Conservation (phyloP, 129 eudicot species). For the Helianthus tuberosus region DNA sequence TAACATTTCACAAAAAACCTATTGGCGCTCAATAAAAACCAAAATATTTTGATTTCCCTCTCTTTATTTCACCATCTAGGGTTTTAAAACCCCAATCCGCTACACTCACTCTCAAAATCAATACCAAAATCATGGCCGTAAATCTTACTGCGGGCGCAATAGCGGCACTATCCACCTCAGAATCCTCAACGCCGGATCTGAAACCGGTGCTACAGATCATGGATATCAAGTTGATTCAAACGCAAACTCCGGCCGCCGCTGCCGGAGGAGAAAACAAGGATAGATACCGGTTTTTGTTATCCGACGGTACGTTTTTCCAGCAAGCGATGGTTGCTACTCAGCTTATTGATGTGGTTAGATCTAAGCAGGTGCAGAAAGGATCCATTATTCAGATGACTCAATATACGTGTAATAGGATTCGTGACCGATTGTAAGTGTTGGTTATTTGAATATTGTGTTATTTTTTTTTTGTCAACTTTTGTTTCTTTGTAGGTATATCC, state of each 20-base stretch:
- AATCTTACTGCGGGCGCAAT: slow-evolving; percentile 58
- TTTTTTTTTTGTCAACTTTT: neutral
- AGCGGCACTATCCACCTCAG: slow-evolving; percentile 37
- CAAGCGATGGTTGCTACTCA: slow-evolving; percentile 86
- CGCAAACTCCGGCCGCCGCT: slow-evolving; percentile 23
- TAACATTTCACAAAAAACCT: slow-evolving; percentile 6
- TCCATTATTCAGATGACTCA: slow-evolving; percentile 58
- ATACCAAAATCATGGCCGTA: slow-evolving; percentile 39
- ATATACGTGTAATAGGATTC: slow-evolving; percentile 56
- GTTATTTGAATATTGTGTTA: neutral
- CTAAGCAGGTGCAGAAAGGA: slow-evolving; percentile 56
- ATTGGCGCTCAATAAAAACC: slow-evolving; percentile 21
- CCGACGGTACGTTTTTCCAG: slow-evolving; percentile 64
- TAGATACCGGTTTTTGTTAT: slow-evolving; percentile 58
- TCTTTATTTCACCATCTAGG: slow-evolving; percentile 32
- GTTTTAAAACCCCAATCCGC: slow-evolving; percentile 39
- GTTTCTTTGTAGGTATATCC: neutral
- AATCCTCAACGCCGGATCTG: slow-evolving; percentile 20
- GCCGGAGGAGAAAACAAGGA: slow-evolving; percentile 30
- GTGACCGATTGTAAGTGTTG: slow-evolving; percentile 52
- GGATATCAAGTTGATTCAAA: slow-evolving; percentile 48
- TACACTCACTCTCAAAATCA: neutral
- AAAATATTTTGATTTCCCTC: slow-evolving; percentile 22
- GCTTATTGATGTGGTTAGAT: slow-evolving; percentile 58
- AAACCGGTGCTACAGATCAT: slow-evolving; percentile 71